Evolutionary conservation across 305 asterid species (phyloP), one percentile per base, ranked within the genome.

Genomic region (Rubia balearica): DNA sequence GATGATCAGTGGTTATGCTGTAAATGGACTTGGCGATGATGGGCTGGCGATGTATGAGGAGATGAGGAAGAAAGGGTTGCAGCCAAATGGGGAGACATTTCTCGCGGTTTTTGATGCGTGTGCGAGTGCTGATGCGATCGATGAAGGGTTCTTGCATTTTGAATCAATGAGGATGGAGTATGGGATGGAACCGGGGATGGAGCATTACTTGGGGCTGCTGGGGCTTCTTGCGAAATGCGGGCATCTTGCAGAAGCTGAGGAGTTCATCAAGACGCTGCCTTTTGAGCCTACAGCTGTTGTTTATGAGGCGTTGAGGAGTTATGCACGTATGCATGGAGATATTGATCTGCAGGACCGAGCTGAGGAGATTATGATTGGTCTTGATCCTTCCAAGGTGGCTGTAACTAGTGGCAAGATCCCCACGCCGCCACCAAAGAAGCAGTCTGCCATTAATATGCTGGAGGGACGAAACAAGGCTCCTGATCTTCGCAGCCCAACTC

Each of bases 291-390:
- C 92, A 43, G 82, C 88, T 57, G 86, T 66, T 41, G 74, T 93
- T 61, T 93, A 96, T 94, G 97, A 93, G 83, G 94, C 91, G 4
- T 76, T 90, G 84, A 86, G 87, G 96, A 86, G 85, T 74, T 90
- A 83, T 82, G 98, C 98, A 5, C 94, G 91, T 19, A 83, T 90
- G 55, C 98, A 93, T 21, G 97, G 98, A 40, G 96, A 93, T 80
- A 79, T 90, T 60, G 98, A 93, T 66, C 96, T 93, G 60, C 97
- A 93, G 81, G 97, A 93, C 75, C 89, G 65, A 53, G 87, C 96
- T n/a, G 97, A 90, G 81, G 96, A 93, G 81, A 78, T 88, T 67
- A 85, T 89, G 92, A 81, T 81, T 67, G 59, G 78, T 75, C 86
- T 87, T 40, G 96, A 84, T 74, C 88, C 96, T 61, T 88, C 90